These are phyloP conservation scores for Penicillium sp. DNA, from an alignment of 2,329 filamentous ascomycete genomes.

Conservation along the genomic window DNA sequence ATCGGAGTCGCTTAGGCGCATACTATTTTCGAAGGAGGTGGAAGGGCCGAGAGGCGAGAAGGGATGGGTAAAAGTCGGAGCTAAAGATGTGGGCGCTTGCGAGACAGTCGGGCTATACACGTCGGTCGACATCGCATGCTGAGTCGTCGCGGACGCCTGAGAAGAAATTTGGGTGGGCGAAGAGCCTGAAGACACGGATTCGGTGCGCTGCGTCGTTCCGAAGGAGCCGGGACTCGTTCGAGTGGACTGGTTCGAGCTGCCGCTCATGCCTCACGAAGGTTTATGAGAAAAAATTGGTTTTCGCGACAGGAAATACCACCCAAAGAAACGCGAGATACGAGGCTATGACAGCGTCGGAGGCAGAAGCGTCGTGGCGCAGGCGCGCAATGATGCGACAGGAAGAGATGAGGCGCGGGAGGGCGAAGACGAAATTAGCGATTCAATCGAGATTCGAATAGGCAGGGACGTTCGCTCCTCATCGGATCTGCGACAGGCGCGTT, in stretches of 20 bases:
- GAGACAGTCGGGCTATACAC: slow-evolving; percentile 41
- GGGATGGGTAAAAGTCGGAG: slow-evolving; percentile 35
- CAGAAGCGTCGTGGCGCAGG: slow-evolving; percentile 1
- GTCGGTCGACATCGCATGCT: slow-evolving; percentile 46
- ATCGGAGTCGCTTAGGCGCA: slow-evolving; percentile 37
- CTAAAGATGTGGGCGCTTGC: slow-evolving; percentile 36
- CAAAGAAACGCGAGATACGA: neutral
- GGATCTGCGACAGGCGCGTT: slow-evolving; percentile 21
- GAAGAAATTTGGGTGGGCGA: slow-evolving; percentile 35
- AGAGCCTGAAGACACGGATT: slow-evolving; percentile 40
- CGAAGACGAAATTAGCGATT: slow-evolving; percentile 18
- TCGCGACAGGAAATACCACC: slow-evolving; percentile 16
- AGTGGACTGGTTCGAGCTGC: slow-evolving; percentile 42
- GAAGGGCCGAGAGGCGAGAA: slow-evolving; percentile 40
- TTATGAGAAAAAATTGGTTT: slow-evolving; percentile 2
- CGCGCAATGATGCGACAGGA: slow-evolving; percentile 15
- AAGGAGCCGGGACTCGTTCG: slow-evolving; percentile 43
- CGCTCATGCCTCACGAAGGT: slow-evolving; percentile 39
- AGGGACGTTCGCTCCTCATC: slow-evolving; percentile 21
- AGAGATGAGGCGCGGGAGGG: slow-evolving; percentile 10
- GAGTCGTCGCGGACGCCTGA: slow-evolving; percentile 37
- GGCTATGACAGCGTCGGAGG: slow-evolving; percentile 7
- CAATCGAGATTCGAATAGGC: slow-evolving; percentile 15
- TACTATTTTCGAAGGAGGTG: slow-evolving; percentile 38
- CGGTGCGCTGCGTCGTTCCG: slow-evolving; percentile 39